Evolutionary conservation across 2,329 filamentous ascomycete genomes (phyloP).

Genomic region (Pyricularia sp.): DNA sequence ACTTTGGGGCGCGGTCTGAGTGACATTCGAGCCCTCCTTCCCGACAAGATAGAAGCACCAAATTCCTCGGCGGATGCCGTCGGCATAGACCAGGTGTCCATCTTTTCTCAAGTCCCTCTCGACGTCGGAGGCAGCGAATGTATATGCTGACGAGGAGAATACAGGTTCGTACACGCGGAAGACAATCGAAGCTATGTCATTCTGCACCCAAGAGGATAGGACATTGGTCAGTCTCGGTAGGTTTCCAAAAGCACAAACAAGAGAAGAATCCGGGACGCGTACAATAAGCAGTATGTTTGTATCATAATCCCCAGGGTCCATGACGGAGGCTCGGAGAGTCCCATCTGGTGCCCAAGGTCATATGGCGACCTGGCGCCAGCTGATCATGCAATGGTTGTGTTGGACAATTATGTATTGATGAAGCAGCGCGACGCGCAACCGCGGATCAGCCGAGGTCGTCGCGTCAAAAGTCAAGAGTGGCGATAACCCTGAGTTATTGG

Average conservation of each 20-base stretch:
- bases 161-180: conserved; percentile 26
- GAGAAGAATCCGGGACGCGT: conserved; percentile 16
- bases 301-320: conserved; percentile 55
- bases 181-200: conserved; percentile 44
- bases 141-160: conserved; percentile 27
- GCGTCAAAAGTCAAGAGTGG: not conserved
- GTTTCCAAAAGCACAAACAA: not conserved
- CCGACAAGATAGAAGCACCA: conserved; percentile 44
- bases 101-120: conserved; percentile 40
- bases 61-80: conserved; percentile 37
- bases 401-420: not conserved
- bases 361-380: conserved; percentile 2
- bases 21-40: conserved; percentile 26
- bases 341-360: not conserved
- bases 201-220: conserved; percentile 24
- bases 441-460: not conserved
- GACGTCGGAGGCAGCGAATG: conserved; percentile 37
- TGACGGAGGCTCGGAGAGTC: conserved; percentile 28
- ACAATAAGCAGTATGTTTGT: conserved; percentile 53
- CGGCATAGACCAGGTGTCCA: conserved; percentile 44
- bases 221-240: not conserved
- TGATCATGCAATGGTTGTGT: not conserved
- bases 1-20: conserved; percentile 12
- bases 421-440: not conserved
- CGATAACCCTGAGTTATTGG: not conserved